Evolutionary conservation across 495 filamentous ascomycete genomes (phyloP), one percentile per base, ranked within the genome.

Genomic region (Clohesyomyces aquaticus): DNA sequence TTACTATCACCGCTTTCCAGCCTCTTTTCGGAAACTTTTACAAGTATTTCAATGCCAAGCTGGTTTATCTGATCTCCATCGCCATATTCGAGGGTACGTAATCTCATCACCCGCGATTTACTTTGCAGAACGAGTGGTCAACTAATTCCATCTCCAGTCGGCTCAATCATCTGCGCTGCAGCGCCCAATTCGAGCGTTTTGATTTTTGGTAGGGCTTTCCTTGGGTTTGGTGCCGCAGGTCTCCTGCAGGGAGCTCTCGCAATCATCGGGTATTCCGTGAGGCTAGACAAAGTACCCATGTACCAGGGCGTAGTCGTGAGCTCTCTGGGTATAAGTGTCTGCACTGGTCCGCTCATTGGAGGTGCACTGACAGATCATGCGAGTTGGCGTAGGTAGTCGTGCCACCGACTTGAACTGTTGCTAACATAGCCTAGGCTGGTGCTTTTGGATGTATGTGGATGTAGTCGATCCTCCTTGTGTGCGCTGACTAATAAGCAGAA

Each of bases 151-250:
- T 51, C 9, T 16, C 3, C 23, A 72, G 29, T 80, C 2, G 79
- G 78, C 18, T 80, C 78, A 0, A 43, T 78, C 3, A 55, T 81
- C 16, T 81, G 80, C 45, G 80, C 71, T 16, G 63, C 77, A 0
- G 77, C 80, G 0, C 71, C 48, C 0, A 77, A 72, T 14, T 80
- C 77, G 0, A 74, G 71, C 3, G 75, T 77, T 68, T 67, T 82
- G 23, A 81, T 82, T 46, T 59, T 81, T 32, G 80, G 76, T 14
- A 71, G 79, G 46, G 80, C 80, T 16, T 38, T 82, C 1, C 74
- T 77, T 0, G 80, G 80, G 1, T 1, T 55, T n/a, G 63, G 56
- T 10, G 56, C 56, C 11, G 63, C 63, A 1, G 59, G 64, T 6
- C 3, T 67, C 4, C 22, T 56, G 14, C 64, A 67, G 29, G 64